Conservation (phyloP, 2,329 filamentous ascomycete genomes). For the Fusarium sp. region DNA sequence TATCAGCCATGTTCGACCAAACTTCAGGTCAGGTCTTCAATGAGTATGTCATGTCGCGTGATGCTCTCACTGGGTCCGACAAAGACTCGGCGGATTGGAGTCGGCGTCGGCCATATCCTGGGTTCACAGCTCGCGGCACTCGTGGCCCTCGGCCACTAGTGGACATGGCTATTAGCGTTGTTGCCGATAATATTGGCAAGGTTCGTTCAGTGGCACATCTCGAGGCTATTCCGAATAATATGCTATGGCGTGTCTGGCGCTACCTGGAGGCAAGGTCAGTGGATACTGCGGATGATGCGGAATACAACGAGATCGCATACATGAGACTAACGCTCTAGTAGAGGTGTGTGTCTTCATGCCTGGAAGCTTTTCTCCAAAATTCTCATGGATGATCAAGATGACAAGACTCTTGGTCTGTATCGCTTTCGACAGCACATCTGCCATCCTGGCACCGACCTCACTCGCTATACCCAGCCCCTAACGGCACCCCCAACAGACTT, state of each 20-base stretch:
- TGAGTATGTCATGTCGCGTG: constrained; percentile 54
- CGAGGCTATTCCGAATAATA: constrained; percentile 52
- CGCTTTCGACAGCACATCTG: constrained; percentile 58
- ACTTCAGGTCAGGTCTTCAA: constrained; percentile 54
- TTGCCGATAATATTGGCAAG: constrained; percentile 55
- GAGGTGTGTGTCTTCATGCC: constrained; percentile 56
- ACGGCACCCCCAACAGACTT: constrained; percentile 55
- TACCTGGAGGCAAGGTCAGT: constrained; percentile 57
- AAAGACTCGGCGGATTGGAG: constrained; percentile 53
- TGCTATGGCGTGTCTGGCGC: constrained; percentile 57
- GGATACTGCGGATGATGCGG: constrained; percentile 1
- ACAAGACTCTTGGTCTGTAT: constrained; percentile 55
- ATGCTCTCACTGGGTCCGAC: constrained; percentile 41
- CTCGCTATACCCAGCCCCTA: constrained; percentile 56
- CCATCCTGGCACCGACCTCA: constrained; percentile 52
- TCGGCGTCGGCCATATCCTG: constrained; percentile 49
- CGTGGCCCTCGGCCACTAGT: constrained; percentile 55
- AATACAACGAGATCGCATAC: background rate
- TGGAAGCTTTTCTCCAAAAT: constrained; percentile 57
- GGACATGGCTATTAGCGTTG: constrained; percentile 56
- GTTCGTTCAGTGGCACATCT: constrained; percentile 52
- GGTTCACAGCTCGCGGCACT: constrained; percentile 45
- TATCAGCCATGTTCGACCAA: constrained; percentile 52
- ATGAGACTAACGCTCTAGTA: constrained; percentile 27
- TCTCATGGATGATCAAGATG: constrained; percentile 51